phyloP scores from a whole-genome alignment of 75 land plant species.

The Pseudotsuga menziesii region DNA sequence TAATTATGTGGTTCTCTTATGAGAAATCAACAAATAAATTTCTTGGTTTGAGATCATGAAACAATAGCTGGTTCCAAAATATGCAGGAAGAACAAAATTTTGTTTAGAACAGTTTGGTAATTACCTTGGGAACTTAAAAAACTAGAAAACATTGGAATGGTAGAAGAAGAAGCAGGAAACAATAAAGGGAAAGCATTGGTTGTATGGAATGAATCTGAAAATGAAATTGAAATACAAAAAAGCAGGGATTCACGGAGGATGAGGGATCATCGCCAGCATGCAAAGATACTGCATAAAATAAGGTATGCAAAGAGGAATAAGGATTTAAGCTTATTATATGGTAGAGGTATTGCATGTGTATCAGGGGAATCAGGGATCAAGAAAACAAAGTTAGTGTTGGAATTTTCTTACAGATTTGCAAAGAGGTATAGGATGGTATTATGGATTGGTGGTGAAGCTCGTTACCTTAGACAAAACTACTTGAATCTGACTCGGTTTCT shows the following conservation, averaged over 20 bases:
- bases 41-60: no score
- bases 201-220: conserved; percentile 63
- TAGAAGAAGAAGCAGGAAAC: not conserved
- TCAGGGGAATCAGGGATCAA: conserved; percentile 85
- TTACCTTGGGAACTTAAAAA: conserved; percentile 7
- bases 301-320: conserved; percentile 21
- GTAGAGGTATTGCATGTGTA: conserved; percentile 68
- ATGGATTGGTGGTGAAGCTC: conserved; percentile 84
- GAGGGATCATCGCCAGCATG: conserved; percentile 2
- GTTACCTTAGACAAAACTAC: conserved; percentile 79
- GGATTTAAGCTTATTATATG: conserved; percentile 36
- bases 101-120: no score
- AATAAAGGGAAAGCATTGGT: conserved; percentile 53
- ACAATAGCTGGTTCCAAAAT: no score
- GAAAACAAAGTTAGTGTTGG: conserved; percentile 80
- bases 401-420: conserved; percentile 67
- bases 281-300: conserved; percentile 11
- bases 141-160: not conserved
- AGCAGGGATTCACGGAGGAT: conserved; percentile 17
- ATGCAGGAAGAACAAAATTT: no score
- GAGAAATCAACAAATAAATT: no score
- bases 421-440: conserved; percentile 86
- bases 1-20: no score
- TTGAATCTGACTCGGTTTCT: conserved; percentile 55
- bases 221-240: conserved; percentile 62